phyloP scores from a whole-genome alignment of 306 rosid species.

The Alnus glutinosa region DNA sequence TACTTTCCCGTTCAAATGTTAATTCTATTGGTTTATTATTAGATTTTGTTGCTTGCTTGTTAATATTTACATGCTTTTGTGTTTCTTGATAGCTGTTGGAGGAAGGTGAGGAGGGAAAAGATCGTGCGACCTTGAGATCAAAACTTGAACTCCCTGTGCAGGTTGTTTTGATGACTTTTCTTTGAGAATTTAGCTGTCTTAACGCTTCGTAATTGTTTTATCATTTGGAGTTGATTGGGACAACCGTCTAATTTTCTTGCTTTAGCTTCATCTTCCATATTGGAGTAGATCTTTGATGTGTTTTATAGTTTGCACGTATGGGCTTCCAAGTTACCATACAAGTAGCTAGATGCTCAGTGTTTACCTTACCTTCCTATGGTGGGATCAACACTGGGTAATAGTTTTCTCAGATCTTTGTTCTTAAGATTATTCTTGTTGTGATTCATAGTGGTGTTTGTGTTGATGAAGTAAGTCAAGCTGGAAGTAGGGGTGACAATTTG shows the following conservation, averaged over 20 bases:
- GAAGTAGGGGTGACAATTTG: background rate
- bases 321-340: background rate
- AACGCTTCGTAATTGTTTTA: conserved; percentile 5
- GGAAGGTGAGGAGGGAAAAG: conserved; percentile 98
- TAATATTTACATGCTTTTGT: conserved; percentile 21
- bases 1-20: conserved; percentile 6
- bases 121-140: conserved; percentile 82
- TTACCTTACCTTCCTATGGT: background rate
- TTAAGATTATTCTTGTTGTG: background rate
- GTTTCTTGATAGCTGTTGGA: conserved; percentile 67
- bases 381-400: background rate
- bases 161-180: conserved; percentile 51
- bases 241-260: conserved; percentile 12
- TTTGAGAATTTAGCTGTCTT: conserved; percentile 13
- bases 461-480: background rate
- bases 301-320: background rate
- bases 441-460: background rate
- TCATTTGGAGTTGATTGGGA: conserved; percentile 23
- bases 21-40: conserved; percentile 10
- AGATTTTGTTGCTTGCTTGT: conserved; percentile 20
- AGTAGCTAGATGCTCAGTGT: background rate
- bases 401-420: background rate
- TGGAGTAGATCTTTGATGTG: background rate
- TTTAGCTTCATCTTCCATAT: background rate
- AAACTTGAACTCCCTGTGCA: conserved; percentile 99